These are phyloP conservation scores for Chondrus crispus DNA, from an alignment of 23 red algal species.

Conservation along the genomic window DNA sequence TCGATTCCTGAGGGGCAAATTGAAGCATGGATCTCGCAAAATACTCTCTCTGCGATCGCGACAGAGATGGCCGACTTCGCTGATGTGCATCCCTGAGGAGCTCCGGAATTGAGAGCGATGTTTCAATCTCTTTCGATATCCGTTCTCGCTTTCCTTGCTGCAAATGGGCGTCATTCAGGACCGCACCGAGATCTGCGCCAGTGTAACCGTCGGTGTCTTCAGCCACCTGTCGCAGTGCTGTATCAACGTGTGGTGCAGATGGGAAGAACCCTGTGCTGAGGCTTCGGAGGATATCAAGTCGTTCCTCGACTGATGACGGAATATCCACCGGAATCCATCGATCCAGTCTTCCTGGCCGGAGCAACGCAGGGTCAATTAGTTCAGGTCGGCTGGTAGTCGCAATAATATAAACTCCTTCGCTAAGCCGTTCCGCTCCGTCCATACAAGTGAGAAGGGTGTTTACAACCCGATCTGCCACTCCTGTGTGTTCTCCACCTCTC, in stretches of 20 bases:
- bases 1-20: no score
- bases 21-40: not conserved
- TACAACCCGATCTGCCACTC: conserved; percentile 78
- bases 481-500: conserved; percentile 59
- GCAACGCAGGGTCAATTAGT: conserved; percentile 85
- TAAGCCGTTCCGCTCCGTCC: conserved; percentile 76
- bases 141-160: not conserved
- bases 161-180: conserved; percentile 50
- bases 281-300: conserved; percentile 58
- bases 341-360: conserved; percentile 91
- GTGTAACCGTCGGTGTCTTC: conserved; percentile 85
- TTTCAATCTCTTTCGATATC: not conserved
- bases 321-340: conserved; percentile 79
- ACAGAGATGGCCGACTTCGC: not conserved
- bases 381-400: conserved; percentile 87
- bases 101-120: not conserved
- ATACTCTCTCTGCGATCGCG: not conserved
- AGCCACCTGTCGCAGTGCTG: conserved; percentile 37
- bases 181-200: conserved; percentile 78
- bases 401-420: conserved; percentile 71
- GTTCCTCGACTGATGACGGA: conserved; percentile 59
- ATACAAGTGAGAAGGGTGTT: conserved; percentile 79
- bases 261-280: conserved; percentile 25
- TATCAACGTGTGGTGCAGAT: conserved; percentile 14
- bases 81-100: not conserved